phyloP scores from a whole-genome alignment of 176 grass and related monocot species.

The Avena eriantha region DNA sequence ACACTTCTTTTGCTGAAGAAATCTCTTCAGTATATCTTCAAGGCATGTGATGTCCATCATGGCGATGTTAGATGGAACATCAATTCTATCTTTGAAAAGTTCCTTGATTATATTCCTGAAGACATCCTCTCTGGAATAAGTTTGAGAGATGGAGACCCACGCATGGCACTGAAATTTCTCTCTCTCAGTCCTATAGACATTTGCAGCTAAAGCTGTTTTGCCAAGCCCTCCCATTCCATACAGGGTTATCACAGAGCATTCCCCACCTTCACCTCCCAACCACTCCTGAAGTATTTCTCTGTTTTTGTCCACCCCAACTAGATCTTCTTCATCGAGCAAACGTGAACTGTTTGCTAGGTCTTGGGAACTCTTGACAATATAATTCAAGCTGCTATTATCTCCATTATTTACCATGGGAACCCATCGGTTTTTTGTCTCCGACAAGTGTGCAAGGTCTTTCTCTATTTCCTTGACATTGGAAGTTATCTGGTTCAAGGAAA shows the following conservation, averaged over 20 bases:
- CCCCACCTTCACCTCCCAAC: not conserved
- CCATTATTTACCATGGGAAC: not conserved
- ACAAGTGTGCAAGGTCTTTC: not conserved
- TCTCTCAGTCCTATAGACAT: not conserved
- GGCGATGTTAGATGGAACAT: not conserved
- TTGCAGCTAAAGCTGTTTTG: not conserved
- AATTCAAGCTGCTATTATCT: not conserved
- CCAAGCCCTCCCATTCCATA: not conserved
- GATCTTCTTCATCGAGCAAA: not conserved
- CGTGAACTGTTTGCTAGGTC: not conserved
- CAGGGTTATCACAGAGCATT: not conserved
- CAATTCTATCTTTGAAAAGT: not conserved
- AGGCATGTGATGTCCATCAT: not conserved
- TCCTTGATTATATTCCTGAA: not conserved
- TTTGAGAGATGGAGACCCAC: constrained; percentile 19
- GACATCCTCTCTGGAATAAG: not conserved
- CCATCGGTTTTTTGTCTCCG: not conserved
- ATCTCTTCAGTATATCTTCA: not conserved
- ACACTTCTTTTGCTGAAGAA: not conserved
- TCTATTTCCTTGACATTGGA: not conserved
- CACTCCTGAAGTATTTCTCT: not conserved
- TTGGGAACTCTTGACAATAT: not conserved
- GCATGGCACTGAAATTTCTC: not conserved
- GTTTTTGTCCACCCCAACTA: not conserved
- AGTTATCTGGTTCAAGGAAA: not conserved